Conservation (phyloP, 192 early-diverging fungal genomes). For the Cetraspora pellucida region DNA sequence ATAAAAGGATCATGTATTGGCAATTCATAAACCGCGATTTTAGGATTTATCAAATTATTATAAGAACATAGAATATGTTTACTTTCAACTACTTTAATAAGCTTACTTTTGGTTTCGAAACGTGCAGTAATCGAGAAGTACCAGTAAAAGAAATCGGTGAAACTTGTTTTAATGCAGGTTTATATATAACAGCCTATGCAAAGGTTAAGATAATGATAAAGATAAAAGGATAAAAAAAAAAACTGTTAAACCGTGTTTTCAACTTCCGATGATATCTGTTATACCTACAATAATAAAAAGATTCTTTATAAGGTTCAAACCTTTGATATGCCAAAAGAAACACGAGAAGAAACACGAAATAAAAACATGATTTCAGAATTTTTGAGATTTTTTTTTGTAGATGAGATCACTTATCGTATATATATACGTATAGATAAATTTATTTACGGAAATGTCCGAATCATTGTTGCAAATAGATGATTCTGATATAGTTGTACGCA, state of each 20-base stretch:
- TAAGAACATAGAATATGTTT: neutral
- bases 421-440: too few relatives aligned
- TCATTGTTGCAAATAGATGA: too few relatives aligned
- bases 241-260: neutral
- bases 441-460: too few relatives aligned
- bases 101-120: constrained; percentile 10
- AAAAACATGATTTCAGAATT: neutral
- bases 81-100: neutral
- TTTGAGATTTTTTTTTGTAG: neutral
- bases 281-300: neutral
- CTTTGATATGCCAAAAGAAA: neutral
- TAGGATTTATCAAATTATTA: neutral
- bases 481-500: too few relatives aligned
- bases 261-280: neutral
- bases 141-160: neutral
- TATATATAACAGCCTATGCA: neutral
- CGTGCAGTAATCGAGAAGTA: neutral
- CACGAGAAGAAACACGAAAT: neutral
- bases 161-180: neutral
- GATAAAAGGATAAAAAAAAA: neutral
- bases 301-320: neutral
- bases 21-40: neutral
- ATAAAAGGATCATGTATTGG: neutral
- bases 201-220: neutral
- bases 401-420: neutral